phyloP scores from a whole-genome alignment of 345 rosid genomes.

The Carallia brachiata region DNA sequence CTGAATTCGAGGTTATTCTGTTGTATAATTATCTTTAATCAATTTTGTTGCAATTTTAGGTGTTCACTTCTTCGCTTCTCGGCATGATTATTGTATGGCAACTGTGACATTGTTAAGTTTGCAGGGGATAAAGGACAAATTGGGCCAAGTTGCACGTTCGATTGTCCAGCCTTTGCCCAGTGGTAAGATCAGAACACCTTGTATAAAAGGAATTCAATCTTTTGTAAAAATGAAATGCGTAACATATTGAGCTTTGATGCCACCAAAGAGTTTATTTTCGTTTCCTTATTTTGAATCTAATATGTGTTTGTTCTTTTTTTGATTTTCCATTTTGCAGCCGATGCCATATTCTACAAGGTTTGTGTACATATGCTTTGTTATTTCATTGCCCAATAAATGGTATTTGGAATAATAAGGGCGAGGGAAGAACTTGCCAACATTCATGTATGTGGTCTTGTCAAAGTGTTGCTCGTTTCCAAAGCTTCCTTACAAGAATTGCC shows the following conservation, averaged over 20 bases:
- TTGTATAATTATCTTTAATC: conserved; percentile 3
- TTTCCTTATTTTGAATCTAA: conserved; percentile 11
- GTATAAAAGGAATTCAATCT: no score
- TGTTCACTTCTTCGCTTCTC: background rate
- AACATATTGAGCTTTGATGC: background rate
- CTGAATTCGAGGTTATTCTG: conserved; percentile 67
- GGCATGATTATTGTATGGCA: background rate
- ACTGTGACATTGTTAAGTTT: background rate
- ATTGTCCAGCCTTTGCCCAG: conserved; percentile 32
- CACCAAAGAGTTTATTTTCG: conserved; percentile 3
- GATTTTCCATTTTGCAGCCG: conserved; percentile 42
- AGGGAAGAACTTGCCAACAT: background rate
- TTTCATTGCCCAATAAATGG: background rate
- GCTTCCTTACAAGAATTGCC: background rate
- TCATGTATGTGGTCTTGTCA: background rate
- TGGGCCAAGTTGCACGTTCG: conserved; percentile 56
- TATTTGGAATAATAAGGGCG: background rate
- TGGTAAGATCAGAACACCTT: conserved; percentile 38
- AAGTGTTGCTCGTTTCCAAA: background rate
- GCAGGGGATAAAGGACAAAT: conserved; percentile 51
- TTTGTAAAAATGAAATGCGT: no score
- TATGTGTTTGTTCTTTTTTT: conserved; percentile 24
- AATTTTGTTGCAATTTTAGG: background rate
- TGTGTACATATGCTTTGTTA: conserved; percentile 18
- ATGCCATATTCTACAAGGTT: conserved; percentile 72